These are phyloP conservation scores for Lentinus brumalis DNA, from an alignment of 768 basidiomycete genomes.

Conservation along the genomic window DNA sequence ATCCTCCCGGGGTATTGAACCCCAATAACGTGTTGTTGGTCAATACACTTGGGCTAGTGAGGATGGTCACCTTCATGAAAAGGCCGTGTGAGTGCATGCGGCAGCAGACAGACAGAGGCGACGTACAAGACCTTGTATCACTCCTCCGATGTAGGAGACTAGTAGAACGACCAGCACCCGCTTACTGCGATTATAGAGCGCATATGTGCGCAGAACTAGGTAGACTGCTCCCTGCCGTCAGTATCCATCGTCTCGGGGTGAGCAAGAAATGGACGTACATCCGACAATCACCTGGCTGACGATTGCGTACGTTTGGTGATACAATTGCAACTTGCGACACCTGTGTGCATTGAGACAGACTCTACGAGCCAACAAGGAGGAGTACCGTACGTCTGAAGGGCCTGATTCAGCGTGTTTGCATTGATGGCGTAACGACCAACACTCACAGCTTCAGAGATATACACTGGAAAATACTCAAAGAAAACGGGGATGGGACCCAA, in stretches of 20 bases:
- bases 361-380: no score
- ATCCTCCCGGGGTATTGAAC: neutral
- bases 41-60: constrained; percentile 9
- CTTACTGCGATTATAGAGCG: constrained; percentile 24
- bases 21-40: neutral
- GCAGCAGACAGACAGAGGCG: neutral
- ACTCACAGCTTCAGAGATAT: constrained; percentile 9
- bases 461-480: constrained; percentile 7
- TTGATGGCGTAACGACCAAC: no score
- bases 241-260: neutral
- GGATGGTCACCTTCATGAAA: neutral
- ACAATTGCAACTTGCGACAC: constrained; percentile 10
- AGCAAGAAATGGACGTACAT: neutral
- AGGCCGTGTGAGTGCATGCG: neutral
- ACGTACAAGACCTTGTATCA: constrained; percentile 8
- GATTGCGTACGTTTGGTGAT: constrained; percentile 9
- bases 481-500: constrained; percentile 25
- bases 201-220: constrained; percentile 27
- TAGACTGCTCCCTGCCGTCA: constrained; percentile 11
- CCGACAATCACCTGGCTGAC: constrained; percentile 8
- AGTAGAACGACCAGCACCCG: constrained; percentile 14
- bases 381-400: no score
- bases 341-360: neutral
- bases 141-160: constrained; percentile 6
- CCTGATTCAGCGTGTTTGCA: no score